phyloP scores from a whole-genome alignment of 441 rosid genomes.

The Gossypium lobatum region DNA sequence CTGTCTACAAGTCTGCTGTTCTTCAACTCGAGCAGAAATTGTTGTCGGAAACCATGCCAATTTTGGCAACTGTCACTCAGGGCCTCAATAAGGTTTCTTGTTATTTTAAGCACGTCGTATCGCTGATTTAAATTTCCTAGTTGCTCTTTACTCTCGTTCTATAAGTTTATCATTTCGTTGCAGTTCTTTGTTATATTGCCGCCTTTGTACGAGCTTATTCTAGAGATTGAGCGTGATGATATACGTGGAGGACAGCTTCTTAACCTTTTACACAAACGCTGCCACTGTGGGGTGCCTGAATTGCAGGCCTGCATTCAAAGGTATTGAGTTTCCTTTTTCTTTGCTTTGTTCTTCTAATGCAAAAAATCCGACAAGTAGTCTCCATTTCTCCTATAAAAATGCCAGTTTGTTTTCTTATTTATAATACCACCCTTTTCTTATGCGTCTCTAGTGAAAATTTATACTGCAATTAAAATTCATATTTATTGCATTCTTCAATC shows the following conservation, averaged over 20 bases:
- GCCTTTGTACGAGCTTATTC: slow-evolving; percentile 77
- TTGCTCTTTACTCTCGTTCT: neutral
- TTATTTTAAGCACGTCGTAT: neutral
- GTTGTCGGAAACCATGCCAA: slow-evolving; percentile 69
- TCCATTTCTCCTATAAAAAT: neutral
- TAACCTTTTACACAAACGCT: slow-evolving; percentile 74
- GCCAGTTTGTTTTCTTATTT: neutral
- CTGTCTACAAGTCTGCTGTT: slow-evolving; percentile 84
- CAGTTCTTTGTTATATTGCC: slow-evolving; percentile 90
- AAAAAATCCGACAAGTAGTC: neutral
- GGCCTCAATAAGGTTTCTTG: slow-evolving; percentile 77
- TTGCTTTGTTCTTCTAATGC: neutral
- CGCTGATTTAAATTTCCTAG: neutral
- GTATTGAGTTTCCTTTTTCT: slow-evolving; percentile 25
- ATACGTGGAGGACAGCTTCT: slow-evolving; percentile 90
- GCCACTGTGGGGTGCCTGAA: slow-evolving; percentile 98
- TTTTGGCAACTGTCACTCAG: slow-evolving; percentile 75
- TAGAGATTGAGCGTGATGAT: slow-evolving; percentile 88
- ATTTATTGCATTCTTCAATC: neutral
- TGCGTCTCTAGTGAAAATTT: neutral
- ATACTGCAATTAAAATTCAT: neutral
- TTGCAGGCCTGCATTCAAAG: slow-evolving; percentile 90
- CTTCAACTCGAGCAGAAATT: slow-evolving; percentile 85
- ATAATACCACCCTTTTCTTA: neutral
- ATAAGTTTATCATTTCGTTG: slow-evolving; percentile 7